Conservation (phyloP, 352 stramenopile species). For the Globisporangium perplexum region DNA sequence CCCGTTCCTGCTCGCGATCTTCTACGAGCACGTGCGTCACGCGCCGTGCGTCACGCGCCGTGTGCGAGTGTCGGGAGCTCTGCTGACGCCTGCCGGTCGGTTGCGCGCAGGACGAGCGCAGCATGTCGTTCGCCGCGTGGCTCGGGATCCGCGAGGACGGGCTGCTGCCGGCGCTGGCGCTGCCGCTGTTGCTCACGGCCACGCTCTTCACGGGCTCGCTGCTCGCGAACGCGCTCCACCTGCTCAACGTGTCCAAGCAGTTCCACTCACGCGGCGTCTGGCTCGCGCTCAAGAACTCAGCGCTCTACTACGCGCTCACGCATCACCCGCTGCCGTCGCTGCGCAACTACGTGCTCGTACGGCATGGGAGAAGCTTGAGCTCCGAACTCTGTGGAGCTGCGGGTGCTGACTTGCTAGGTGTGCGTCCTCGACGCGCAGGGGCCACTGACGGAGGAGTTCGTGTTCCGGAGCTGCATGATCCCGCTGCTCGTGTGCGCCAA, state of each 20-base stretch:
- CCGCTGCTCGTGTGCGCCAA: slow-evolving; percentile 82
- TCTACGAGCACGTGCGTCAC: slow-evolving; percentile 71
- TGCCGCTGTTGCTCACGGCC: slow-evolving; percentile 64
- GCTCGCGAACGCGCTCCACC: slow-evolving; percentile 62
- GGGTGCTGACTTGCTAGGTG: slow-evolving; percentile 3
- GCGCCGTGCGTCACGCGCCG: neutral
- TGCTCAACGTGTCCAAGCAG: slow-evolving; percentile 72
- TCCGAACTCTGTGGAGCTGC: neutral
- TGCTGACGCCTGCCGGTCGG: neutral
- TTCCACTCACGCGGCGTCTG: slow-evolving; percentile 67
- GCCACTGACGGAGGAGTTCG: slow-evolving; percentile 92
- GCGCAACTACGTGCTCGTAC: slow-evolving; percentile 78
- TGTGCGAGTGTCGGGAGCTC: neutral
- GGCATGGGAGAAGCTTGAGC: no score
- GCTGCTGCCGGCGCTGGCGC: slow-evolving; percentile 39
- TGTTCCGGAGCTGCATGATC: slow-evolving; percentile 94
- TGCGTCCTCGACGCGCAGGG: no score
- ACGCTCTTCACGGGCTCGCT: slow-evolving; percentile 78
- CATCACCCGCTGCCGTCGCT: slow-evolving; percentile 70
- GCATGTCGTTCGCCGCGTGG: slow-evolving; percentile 80
- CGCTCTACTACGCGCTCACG: slow-evolving; percentile 71
- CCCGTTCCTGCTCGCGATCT: slow-evolving; percentile 74
- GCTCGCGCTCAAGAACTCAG: slow-evolving; percentile 81
- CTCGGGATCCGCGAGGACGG: slow-evolving; percentile 73
- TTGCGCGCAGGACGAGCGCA: slow-evolving; percentile 52